phyloP scores from a whole-genome alignment of 1,139 yeast species.

The Kurtzmaniella quercitrusa region DNA sequence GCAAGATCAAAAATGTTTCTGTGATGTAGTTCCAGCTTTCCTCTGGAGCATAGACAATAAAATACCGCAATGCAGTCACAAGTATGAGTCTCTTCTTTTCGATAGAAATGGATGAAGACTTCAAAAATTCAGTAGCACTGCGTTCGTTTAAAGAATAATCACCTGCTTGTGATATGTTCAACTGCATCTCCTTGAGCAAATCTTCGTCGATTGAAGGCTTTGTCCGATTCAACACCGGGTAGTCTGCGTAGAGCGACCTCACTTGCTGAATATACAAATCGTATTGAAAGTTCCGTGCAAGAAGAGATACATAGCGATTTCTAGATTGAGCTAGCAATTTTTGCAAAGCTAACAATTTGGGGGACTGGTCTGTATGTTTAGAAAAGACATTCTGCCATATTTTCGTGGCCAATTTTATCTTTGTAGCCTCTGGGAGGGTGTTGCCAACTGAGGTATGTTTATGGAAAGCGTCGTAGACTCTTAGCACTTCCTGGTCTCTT shows the following conservation, averaged over 20 bases:
- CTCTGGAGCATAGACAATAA: conserved; percentile 13
- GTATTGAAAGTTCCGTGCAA: conserved; percentile 4
- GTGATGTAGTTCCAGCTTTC: conserved; percentile 2
- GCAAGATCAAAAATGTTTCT: not conserved
- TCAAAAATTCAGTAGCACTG: conserved; percentile 14
- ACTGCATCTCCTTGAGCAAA: conserved; percentile 15
- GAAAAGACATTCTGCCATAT: conserved; percentile 7
- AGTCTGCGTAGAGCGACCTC: not conserved
- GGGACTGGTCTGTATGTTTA: not conserved
- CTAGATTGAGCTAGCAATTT: not conserved
- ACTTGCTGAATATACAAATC: conserved; percentile 4
- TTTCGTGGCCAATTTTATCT: conserved; percentile 1
- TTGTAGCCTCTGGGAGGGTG: not conserved
- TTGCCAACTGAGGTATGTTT: not conserved
- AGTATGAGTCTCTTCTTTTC: conserved; percentile 17
- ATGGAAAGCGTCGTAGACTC: conserved; percentile 1
- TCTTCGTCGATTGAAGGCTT: conserved; percentile 2
- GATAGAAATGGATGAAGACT: conserved; percentile 10
- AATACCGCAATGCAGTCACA: conserved; percentile 18
- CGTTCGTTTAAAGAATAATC: conserved; percentile 12
- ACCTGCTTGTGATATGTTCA: conserved; percentile 12
- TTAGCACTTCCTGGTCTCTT: conserved; percentile 3
- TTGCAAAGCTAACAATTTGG: not conserved
- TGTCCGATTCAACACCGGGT: not conserved
- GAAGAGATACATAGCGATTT: conserved; percentile 1